These are phyloP conservation scores for Gomphus sp. DNA, from an alignment of 1,284 basidiomycete genomes.

Conservation along the genomic window DNA sequence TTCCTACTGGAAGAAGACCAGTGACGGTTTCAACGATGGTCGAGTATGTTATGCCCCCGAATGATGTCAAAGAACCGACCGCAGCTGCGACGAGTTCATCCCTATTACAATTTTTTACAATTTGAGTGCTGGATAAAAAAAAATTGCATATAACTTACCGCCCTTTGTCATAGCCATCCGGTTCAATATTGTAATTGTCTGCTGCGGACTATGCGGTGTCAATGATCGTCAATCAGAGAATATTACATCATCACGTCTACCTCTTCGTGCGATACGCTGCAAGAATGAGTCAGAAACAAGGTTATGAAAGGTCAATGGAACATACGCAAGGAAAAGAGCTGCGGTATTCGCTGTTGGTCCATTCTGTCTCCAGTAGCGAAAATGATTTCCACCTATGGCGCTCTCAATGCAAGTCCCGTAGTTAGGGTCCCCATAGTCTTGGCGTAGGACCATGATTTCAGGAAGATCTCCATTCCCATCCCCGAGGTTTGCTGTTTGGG, in stretches of 20 bases:
- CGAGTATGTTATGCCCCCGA: conserved; percentile 12
- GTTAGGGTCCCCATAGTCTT: conserved; percentile 51
- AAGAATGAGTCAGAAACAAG: not conserved
- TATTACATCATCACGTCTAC: conserved; percentile 17
- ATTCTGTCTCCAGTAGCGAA: conserved; percentile 66
- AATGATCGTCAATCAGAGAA: not conserved
- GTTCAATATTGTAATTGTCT: conserved; percentile 39
- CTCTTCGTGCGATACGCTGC: conserved; percentile 54
- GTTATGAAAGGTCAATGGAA: not conserved
- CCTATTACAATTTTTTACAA: not conserved
- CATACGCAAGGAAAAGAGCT: conserved; percentile 63
- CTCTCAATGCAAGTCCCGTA: conserved; percentile 60
- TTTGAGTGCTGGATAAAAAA: not conserved
- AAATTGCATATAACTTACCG: conserved; percentile 3
- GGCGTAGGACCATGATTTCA: conserved; percentile 58
- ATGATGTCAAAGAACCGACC: not conserved
- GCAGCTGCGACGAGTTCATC: conserved; percentile 12
- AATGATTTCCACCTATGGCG: conserved; percentile 57
- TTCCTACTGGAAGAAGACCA: no score
- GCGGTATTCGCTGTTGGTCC: conserved; percentile 49
- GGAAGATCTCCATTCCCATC: conserved; percentile 53
- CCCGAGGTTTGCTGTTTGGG: conserved; percentile 62
- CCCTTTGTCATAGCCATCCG: conserved; percentile 25
- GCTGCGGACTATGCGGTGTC: conserved; percentile 21
- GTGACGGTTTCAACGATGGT: no score